phyloP scores from a whole-genome alignment of 495 filamentous ascomycete species.

The Aspergillus ellipticus region DNA sequence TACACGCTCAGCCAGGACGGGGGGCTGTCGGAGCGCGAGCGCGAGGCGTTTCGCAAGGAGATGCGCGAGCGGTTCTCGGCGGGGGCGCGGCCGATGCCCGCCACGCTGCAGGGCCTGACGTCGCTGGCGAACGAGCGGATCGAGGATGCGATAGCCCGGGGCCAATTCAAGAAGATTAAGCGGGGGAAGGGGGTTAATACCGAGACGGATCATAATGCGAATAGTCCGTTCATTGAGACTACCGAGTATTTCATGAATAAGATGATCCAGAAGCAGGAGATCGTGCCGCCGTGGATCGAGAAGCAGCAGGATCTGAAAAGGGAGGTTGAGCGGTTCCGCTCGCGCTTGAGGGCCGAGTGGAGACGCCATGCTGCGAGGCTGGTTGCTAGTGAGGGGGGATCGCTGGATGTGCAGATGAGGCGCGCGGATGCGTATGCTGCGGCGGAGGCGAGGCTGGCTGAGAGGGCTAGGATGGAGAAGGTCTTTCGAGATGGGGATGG shows the following conservation, averaged over 20 bases:
- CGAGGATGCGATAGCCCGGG: slow-evolving; percentile 86
- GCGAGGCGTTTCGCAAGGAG: slow-evolving; percentile 61
- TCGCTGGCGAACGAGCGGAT: slow-evolving; percentile 90
- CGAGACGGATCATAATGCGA: slow-evolving; percentile 74
- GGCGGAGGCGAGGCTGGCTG: slow-evolving; percentile 57
- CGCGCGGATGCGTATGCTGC: slow-evolving; percentile 69
- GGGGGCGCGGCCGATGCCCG: slow-evolving; percentile 69
- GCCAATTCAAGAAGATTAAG: slow-evolving; percentile 85
- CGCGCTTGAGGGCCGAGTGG: slow-evolving; percentile 78
- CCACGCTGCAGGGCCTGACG: slow-evolving; percentile 71
- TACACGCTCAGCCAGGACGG: slow-evolving; percentile 63
- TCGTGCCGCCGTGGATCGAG: slow-evolving; percentile 70
- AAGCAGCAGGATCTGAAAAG: slow-evolving; percentile 89
- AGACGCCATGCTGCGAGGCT: slow-evolving; percentile 74
- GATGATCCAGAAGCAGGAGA: slow-evolving; percentile 90
- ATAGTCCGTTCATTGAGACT: slow-evolving; percentile 89
- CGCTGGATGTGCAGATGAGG: slow-evolving; percentile 69
- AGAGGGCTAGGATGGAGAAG: slow-evolving; percentile 43
- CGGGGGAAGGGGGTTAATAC: slow-evolving; percentile 68
- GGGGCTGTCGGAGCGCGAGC: slow-evolving; percentile 63
- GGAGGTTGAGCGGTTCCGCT: slow-evolving; percentile 65
- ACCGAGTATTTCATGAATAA: slow-evolving; percentile 99
- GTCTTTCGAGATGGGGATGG: slow-evolving; percentile 26
- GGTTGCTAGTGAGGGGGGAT: slow-evolving; percentile 77
- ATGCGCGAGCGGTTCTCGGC: slow-evolving; percentile 78